Evolutionary conservation across 164 flowering plant species (phyloP).

Genomic region (Berberis vulgaris): DNA sequence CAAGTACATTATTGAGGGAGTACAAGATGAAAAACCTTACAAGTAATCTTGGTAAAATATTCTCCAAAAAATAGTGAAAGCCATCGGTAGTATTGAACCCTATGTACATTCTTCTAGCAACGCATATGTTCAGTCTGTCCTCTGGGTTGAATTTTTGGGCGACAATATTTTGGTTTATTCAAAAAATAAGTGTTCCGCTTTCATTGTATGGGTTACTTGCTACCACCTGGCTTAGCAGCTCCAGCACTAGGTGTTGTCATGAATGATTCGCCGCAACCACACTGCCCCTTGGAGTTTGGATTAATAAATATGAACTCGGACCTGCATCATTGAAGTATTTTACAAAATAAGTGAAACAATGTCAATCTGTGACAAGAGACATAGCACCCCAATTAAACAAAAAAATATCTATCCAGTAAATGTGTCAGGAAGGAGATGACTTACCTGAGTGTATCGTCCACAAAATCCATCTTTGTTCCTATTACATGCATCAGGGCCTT

Average conservation of each 20-base stretch:
- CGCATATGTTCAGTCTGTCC: too few relatives aligned
- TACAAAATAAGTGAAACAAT: not conserved
- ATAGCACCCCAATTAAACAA: not conserved
- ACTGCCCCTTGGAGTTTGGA: conserved; percentile 78
- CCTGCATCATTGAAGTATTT: conserved; percentile 23
- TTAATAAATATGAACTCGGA: conserved; percentile 81
- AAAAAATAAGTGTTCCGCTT: too few relatives aligned
- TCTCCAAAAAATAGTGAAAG: too few relatives aligned
- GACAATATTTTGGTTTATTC: too few relatives aligned
- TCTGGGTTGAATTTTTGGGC: too few relatives aligned
- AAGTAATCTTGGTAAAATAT: too few relatives aligned
- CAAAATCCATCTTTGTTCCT: conserved; percentile 95
- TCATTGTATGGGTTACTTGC: not conserved
- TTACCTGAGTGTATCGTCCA: conserved; percentile 84
- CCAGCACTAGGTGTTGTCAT: conserved; percentile 46
- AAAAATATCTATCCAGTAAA: not conserved
- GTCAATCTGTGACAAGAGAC: not conserved
- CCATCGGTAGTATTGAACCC: too few relatives aligned
- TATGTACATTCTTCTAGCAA: too few relatives aligned
- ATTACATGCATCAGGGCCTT: conserved; percentile 97
- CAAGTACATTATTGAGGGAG: too few relatives aligned
- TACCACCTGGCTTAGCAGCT: conserved; percentile 27
- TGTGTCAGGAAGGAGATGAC: not conserved
- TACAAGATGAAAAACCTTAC: too few relatives aligned
- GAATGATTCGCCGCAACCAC: conserved; percentile 89